Evolutionary conservation across 257 asterid genomes (phyloP).

Genomic region (Avicennia marina): DNA sequence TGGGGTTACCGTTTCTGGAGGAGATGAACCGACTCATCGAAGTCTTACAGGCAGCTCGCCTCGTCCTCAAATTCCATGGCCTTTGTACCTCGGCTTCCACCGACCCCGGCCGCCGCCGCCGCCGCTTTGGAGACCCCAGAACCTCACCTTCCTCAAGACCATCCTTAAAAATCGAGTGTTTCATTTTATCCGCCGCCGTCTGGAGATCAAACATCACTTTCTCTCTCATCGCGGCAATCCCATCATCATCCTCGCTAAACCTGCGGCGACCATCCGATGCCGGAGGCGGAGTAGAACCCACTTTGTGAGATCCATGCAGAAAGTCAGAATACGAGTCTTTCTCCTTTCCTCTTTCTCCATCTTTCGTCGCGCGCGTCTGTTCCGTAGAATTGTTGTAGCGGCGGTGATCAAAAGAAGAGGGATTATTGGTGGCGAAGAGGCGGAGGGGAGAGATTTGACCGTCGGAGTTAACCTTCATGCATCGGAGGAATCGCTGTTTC

Average conservation of each 20-base stretch:
- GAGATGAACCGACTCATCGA: too few species aligned
- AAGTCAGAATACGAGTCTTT: neutral
- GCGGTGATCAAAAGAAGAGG: slow-evolving; percentile 19
- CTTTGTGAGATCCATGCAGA: slow-evolving; percentile 19
- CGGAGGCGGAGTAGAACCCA: slow-evolving; percentile 18
- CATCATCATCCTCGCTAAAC: slow-evolving; percentile 25
- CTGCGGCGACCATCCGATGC: slow-evolving; percentile 9
- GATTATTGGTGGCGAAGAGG: slow-evolving; percentile 17
- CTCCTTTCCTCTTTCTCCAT: neutral
- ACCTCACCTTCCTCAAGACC: slow-evolving; percentile 26
- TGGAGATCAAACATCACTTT: slow-evolving; percentile 62
- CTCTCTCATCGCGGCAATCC: slow-evolving; percentile 58
- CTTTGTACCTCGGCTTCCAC: too few species aligned
- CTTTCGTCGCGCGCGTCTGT: slow-evolving; percentile 14
- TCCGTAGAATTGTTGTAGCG: slow-evolving; percentile 8
- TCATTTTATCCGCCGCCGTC: slow-evolving; percentile 50
- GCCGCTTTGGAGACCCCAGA: neutral
- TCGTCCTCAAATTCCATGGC: too few species aligned
- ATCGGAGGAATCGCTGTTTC: slow-evolving; percentile 48
- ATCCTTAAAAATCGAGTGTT: slow-evolving; percentile 36
- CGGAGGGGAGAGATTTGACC: slow-evolving; percentile 29
- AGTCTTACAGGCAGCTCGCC: too few species aligned
- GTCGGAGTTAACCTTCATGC: slow-evolving; percentile 50
- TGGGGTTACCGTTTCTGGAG: neutral
- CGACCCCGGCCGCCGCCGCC: too few species aligned